Evolutionary conservation across 192 early-diverging fungal species (phyloP).

Genomic region (Podila horticola): DNA sequence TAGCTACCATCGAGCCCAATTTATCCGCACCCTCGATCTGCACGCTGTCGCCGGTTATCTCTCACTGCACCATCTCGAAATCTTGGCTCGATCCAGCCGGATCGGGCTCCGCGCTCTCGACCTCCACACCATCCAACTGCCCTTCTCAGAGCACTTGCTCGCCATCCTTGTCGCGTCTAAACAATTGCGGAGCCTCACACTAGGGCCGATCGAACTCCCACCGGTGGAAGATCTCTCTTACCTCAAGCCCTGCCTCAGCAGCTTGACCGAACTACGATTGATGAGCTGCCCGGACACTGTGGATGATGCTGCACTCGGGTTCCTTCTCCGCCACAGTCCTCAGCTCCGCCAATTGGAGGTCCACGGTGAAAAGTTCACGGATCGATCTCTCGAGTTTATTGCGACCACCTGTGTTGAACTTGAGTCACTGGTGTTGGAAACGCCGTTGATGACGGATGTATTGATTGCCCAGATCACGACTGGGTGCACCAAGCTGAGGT

Average conservation of each 20-base stretch:
- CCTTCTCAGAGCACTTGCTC: slow-evolving; percentile 34
- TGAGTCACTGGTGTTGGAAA: slow-evolving; percentile 20
- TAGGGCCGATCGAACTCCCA: slow-evolving; percentile 12
- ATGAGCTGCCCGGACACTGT: slow-evolving; percentile 27
- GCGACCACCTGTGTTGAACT: slow-evolving; percentile 21
- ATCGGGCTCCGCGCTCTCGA: slow-evolving; percentile 38
- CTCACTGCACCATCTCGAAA: slow-evolving; percentile 32
- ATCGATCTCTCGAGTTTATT: slow-evolving; percentile 29
- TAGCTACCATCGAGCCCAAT: slow-evolving; percentile 40
- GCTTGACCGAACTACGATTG: slow-evolving; percentile 13
- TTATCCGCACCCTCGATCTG: slow-evolving; percentile 41
- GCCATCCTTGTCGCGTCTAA: slow-evolving; percentile 30
- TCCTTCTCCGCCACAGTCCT: slow-evolving; percentile 13
- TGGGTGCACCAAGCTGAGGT: slow-evolving; percentile 12
- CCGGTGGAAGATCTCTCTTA: slow-evolving; percentile 6
- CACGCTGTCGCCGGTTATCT: background rate
- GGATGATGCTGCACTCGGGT: slow-evolving; percentile 10
- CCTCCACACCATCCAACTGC: slow-evolving; percentile 18
- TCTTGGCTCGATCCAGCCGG: slow-evolving; percentile 36
- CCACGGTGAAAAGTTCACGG: slow-evolving; percentile 38
- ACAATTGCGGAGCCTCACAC: slow-evolving; percentile 6
- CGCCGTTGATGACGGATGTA: slow-evolving; percentile 18
- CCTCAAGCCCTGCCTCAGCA: slow-evolving; percentile 24
- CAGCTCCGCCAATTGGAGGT: slow-evolving; percentile 27
- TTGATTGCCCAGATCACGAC: slow-evolving; percentile 18